A percentile compares a stretch with the other conserved stretches of the same genome.
phyloP scores from a whole-genome alignment of 352 stramenopile species.

The Bremia lactucae region DNA sequence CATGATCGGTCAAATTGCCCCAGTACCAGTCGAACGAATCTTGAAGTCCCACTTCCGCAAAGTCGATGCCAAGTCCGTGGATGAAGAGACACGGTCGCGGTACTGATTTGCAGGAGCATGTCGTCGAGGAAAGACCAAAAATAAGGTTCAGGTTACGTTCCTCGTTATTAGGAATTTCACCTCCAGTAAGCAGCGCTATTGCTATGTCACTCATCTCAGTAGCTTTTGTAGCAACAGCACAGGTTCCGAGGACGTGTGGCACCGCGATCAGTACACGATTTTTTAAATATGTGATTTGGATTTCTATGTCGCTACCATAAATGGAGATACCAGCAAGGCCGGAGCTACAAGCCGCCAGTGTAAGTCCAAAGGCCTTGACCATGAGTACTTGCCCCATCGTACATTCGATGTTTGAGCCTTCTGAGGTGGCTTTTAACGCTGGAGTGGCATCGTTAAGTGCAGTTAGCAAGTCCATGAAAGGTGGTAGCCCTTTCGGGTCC shows the following conservation, averaged over 20 bases:
- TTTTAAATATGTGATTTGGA: conserved; percentile 17
- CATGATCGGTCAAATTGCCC: conserved; percentile 26
- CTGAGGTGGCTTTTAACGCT: conserved; percentile 4
- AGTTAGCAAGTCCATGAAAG: conserved; percentile 18
- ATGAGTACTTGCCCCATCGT: conserved; percentile 21
- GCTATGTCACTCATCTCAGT: conserved; percentile 13
- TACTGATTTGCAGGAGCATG: conserved; percentile 20
- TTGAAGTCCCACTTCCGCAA: conserved; percentile 11
- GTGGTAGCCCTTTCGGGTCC: conserved; percentile 10
- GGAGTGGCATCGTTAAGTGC: conserved; percentile 14
- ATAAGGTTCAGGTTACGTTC: conserved; percentile 1
- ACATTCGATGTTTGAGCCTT: conserved; percentile 20
- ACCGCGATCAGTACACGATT: conserved; percentile 9
- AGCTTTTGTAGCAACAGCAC: conserved; percentile 8
- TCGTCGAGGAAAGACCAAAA: conserved; percentile 7
- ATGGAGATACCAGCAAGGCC: conserved; percentile 9
- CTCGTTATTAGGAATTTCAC: conserved; percentile 11
- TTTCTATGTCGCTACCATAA: conserved; percentile 24
- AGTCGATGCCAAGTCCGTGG: conserved; percentile 24
- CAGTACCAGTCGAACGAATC: conserved; percentile 27
- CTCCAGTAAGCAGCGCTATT: conserved; percentile 20
- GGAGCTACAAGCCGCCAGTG: conserved; percentile 20
- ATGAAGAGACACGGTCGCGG: conserved; percentile 39
- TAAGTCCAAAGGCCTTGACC: conserved; percentile 18
- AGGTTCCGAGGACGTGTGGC: conserved; percentile 8